These are phyloP conservation scores for Cladobotryum mycophilum DNA, from an alignment of 2,329 filamentous ascomycete genomes.

Conservation along the genomic window DNA sequence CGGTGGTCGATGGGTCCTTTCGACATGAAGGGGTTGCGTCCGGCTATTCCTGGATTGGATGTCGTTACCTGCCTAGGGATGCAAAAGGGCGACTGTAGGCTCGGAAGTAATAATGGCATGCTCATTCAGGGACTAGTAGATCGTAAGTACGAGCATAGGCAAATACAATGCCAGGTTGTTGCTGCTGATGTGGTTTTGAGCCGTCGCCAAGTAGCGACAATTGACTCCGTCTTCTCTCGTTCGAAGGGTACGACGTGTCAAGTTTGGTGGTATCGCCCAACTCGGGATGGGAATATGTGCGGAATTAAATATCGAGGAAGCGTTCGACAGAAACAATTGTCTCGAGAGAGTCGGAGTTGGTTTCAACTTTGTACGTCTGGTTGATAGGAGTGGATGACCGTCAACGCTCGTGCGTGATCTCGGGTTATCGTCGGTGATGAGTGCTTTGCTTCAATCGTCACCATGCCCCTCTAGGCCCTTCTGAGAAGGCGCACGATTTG, in stretches of 20 bases:
- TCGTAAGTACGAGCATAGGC: background rate
- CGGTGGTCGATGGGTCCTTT: background rate
- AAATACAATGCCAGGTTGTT: background rate
- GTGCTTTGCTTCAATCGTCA: background rate
- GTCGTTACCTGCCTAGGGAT: background rate
- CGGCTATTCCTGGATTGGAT: background rate
- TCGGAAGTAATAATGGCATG: constrained; percentile 5
- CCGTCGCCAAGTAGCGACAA: background rate
- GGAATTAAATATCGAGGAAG: no score
- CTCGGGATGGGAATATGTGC: no score
- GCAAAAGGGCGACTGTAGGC: constrained; percentile 2
- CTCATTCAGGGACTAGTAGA: background rate
- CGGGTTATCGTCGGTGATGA: constrained; percentile 13
- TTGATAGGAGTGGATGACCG: background rate
- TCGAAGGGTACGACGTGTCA: no score
- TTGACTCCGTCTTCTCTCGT: no score
- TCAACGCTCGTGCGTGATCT: constrained; percentile 8
- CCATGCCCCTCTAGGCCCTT: background rate
- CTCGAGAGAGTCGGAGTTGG: background rate
- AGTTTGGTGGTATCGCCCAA: no score
- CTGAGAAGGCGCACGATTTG: background rate
- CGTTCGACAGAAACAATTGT: background rate
- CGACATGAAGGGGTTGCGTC: background rate
- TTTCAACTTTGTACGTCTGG: no score
- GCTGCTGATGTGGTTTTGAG: background rate